Percentiles rank a stretch among this genome's conserved stretches.
These are phyloP conservation scores for Mortierella sp. DNA, from an alignment of 371 early-diverging fungal genomes.

Conservation along the genomic window DNA sequence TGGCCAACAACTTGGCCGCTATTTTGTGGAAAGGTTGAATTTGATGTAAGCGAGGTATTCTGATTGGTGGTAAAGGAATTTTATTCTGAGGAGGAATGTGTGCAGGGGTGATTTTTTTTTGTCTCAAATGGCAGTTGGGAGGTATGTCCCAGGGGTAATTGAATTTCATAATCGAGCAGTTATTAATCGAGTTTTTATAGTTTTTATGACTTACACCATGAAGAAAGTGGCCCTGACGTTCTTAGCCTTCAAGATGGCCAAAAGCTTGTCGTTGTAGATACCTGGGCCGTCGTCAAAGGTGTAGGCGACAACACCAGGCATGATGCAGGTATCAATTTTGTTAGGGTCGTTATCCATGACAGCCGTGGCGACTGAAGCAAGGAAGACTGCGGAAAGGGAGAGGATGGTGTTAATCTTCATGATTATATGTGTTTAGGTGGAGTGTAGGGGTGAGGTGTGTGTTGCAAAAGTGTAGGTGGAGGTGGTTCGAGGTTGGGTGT, in stretches of 20 bases:
- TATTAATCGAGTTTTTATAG: too few species aligned
- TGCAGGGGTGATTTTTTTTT: too few species aligned
- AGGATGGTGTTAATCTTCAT: conserved; percentile 50
- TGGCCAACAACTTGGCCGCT: conserved; percentile 37
- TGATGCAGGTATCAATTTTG: conserved; percentile 56
- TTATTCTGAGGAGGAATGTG: not conserved
- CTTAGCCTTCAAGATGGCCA: conserved; percentile 52
- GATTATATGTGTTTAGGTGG: conserved; percentile 10
- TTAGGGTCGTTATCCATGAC: conserved; percentile 23
- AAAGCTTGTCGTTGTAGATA: conserved; percentile 57
- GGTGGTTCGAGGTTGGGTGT: not conserved
- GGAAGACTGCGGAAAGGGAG: conserved; percentile 42
- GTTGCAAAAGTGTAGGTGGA: not conserved
- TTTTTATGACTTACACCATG: conserved; percentile 55
- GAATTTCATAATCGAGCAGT: too few species aligned
- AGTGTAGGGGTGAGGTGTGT: conserved; percentile 3
- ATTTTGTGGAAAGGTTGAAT: not conserved
- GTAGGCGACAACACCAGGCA: conserved; percentile 65
- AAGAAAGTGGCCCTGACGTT: conserved; percentile 71
- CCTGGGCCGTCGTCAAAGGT: conserved; percentile 68
- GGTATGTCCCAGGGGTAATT: too few species aligned
- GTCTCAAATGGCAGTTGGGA: too few species aligned
- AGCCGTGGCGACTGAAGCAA: conserved; percentile 39
- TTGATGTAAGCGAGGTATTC: not conserved
- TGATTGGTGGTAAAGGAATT: not conserved